Base-by-base conservation (phyloP, 2,329 filamentous ascomycete genomes). In the Aphanoascus verrucosus region DNA sequence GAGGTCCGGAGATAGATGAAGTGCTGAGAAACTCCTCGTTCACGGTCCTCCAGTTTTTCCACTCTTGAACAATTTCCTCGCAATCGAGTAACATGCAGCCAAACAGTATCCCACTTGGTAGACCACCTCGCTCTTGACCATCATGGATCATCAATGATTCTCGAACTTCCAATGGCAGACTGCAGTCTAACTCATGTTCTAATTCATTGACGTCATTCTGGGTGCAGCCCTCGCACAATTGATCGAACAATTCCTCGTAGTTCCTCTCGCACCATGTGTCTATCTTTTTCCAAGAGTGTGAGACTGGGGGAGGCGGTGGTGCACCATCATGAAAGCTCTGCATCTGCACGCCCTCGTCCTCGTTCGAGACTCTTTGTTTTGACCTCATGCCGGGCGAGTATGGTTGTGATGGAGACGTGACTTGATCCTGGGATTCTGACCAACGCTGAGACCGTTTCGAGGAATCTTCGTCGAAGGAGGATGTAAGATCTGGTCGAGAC, bases 1-100 rank as follows among this genome's bases (percentile, higher is more conserved):
- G 66, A 67, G 74, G 60, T 74, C 77, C 63, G 70, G 72, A 47
- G 69, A 72, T 67, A 15, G 69, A 65, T 35, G 81, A 67, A 38
- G 81, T 77, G 41, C 80, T 77, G 55, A 97, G 77, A 67, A 86
- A 95, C 65, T 96, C 88, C 55, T 91, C 83, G 65, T 95, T 95
- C 58, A 98, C 93, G 58, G 81, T 83, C 62, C 88, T 84, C 93
- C 93, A 98, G 66, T 95, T 94, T 63, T 87, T 85, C 88, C 91
- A 97, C 68, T 98, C 93, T 68, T 96, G 89, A 19, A 95, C 85
- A 61, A 98, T 95, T 67, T 98, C 93, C 69, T 98, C 93, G 65
- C 93, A 97, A 69, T 98, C 93, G 55, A 98, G 80, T 58, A 98
- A 74, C 93, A 98, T 98, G 67, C 82, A 85, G 56, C 90, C 81